phyloP scores from a whole-genome alignment of 139 green algal genomes.

The Chlorella sp. region DNA sequence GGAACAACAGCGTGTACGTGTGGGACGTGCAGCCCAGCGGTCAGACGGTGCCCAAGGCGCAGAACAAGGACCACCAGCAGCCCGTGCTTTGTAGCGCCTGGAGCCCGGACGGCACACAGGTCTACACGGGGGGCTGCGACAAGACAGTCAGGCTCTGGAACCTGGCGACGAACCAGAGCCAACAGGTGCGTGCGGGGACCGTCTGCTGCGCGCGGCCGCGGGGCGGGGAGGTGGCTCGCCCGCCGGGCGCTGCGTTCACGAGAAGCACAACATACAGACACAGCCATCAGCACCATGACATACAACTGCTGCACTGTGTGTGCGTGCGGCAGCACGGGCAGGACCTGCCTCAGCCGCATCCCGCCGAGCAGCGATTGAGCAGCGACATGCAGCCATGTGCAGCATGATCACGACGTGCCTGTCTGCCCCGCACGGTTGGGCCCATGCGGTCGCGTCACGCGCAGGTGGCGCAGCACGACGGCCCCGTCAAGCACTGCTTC shows the following conservation, averaged over 20 bases:
- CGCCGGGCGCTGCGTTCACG: too few species aligned
- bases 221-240: too few species aligned
- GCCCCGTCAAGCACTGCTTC: constrained; percentile 59
- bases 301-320: too few species aligned
- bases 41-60: constrained; percentile 73
- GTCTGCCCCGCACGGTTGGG: too few species aligned
- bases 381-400: background rate
- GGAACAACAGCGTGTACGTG: constrained; percentile 74
- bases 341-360: too few species aligned
- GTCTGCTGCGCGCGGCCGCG: too few species aligned
- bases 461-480: constrained; percentile 82
- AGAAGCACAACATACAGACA: too few species aligned
- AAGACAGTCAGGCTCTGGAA: constrained; percentile 92
- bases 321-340: too few species aligned
- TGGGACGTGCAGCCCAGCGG: constrained; percentile 52
- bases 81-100: constrained; percentile 85
- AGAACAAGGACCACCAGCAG: constrained; percentile 55
- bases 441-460: too few species aligned
- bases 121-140: constrained; percentile 74
- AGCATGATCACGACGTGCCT: background rate
- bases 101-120: constrained; percentile 71
- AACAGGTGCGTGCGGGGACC: constrained; percentile 47
- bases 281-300: too few species aligned
- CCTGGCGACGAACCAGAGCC: constrained; percentile 73
- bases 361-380: too few species aligned